Conservation (phyloP, 2,329 filamentous ascomycete species). For the Fusarium austroafricanum region DNA sequence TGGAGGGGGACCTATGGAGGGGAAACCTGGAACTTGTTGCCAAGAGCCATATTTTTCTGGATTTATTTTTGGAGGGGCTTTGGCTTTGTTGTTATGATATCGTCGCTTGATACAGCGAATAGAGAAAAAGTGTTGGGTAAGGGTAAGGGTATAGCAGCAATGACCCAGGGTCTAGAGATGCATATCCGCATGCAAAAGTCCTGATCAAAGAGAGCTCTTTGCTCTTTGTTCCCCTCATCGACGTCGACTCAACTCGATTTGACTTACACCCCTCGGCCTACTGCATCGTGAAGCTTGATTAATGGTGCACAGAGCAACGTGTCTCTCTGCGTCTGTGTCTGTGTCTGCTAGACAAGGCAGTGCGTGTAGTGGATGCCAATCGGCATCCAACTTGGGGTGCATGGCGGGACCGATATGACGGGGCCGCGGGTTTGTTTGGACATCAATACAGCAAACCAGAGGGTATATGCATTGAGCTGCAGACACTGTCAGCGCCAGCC, state of each 20-base stretch:
- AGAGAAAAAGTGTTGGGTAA: conserved; percentile 31
- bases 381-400: conserved; percentile 42
- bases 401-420: conserved; percentile 46
- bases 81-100: conserved; percentile 29
- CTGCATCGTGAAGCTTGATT: conserved; percentile 29
- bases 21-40: conserved; percentile 35
- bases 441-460: conserved; percentile 48
- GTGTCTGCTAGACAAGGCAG: conserved; percentile 34
- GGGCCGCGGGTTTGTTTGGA: conserved; percentile 46
- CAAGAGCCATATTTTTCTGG: conserved; percentile 43
- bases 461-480: conserved; percentile 37
- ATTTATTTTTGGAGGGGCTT: conserved; percentile 35
- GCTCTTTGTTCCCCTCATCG: conserved; percentile 18
- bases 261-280: conserved; percentile 31
- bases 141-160: conserved; percentile 37
- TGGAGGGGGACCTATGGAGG: conserved; percentile 35
- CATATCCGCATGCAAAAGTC: conserved; percentile 27
- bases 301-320: conserved; percentile 41
- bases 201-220: conserved; percentile 25
- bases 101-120: conserved; percentile 42
- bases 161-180: conserved; percentile 23
- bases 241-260: background rate
- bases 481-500: conserved; percentile 39
- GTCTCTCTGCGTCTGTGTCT: conserved; percentile 32
- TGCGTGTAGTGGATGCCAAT: conserved; percentile 45